Percentiles rank a stretch among this genome's conserved stretches.
phyloP scores from a whole-genome alignment of 352 stramenopile genomes.

The Blastocystis sp. region DNA sequence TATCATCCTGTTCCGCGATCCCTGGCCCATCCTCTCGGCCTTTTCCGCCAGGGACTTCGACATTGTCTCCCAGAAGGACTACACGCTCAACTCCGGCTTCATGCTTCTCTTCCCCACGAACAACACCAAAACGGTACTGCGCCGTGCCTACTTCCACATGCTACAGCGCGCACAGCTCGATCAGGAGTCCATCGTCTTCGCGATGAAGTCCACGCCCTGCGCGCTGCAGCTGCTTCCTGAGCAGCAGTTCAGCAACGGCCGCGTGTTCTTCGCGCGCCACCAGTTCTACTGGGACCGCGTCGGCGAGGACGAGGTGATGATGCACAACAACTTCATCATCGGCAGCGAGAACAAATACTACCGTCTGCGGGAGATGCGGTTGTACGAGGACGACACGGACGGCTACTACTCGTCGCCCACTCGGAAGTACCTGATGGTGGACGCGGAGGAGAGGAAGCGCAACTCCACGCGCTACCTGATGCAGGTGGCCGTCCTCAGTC shows the following conservation, averaged over 20 bases:
- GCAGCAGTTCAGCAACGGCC: slow-evolving; percentile 15
- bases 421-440: slow-evolving; percentile 41
- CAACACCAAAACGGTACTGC: background rate
- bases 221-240: slow-evolving; percentile 11
- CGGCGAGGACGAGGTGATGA: slow-evolving; percentile 9
- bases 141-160: background rate
- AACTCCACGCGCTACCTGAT: slow-evolving; percentile 15
- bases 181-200: slow-evolving; percentile 37
- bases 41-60: background rate
- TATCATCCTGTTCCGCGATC: slow-evolving; percentile 47
- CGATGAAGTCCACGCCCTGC: background rate
- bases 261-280: slow-evolving; percentile 10
- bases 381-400: slow-evolving; percentile 52
- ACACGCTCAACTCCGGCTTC: slow-evolving; percentile 54
- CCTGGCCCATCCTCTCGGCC: slow-evolving; percentile 20
- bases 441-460: slow-evolving; percentile 4
- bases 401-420: slow-evolving; percentile 53
- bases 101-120: slow-evolving; percentile 58
- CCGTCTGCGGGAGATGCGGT: slow-evolving; percentile 29
- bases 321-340: slow-evolving; percentile 66
- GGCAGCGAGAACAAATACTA: slow-evolving; percentile 56
- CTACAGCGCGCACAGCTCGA: background rate
- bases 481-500: slow-evolving; percentile 54
- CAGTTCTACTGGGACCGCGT: slow-evolving; percentile 62
- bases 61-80: slow-evolving; percentile 40